Percentiles rank a stretch among this genome's conserved stretches.
phyloP scores from a whole-genome alignment of 176 grass and related monocot species.

The Dendrocalamus sinicus region DNA sequence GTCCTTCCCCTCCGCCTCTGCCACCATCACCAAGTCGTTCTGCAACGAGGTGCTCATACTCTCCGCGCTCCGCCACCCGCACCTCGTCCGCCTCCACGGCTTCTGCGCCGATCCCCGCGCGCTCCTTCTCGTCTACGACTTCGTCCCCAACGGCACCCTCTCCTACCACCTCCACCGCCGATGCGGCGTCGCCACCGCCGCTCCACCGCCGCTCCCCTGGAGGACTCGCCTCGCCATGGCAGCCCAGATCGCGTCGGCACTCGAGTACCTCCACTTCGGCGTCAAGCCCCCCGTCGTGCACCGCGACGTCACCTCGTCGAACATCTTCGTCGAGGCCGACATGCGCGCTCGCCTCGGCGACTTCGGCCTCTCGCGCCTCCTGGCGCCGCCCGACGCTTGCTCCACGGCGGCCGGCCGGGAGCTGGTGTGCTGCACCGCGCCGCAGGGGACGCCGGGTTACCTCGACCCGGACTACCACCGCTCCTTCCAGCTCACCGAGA shows the following conservation, averaged over 20 bases:
- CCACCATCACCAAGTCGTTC: slow-evolving; percentile 78
- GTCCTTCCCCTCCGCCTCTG: slow-evolving; percentile 51
- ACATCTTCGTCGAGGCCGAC: slow-evolving; percentile 91
- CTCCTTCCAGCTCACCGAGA: slow-evolving; percentile 94
- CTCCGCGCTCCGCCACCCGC: slow-evolving; percentile 84
- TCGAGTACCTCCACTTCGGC: slow-evolving; percentile 93
- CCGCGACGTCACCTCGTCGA: slow-evolving; percentile 92
- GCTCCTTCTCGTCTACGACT: slow-evolving; percentile 92
- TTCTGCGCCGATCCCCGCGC: slow-evolving; percentile 90
- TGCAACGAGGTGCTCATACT: slow-evolving; percentile 96
- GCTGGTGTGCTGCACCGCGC: slow-evolving; percentile 87
- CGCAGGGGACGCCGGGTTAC: slow-evolving; percentile 94
- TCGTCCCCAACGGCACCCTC: slow-evolving; percentile 94
- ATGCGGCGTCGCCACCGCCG: background rate
- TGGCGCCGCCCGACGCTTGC: slow-evolving; percentile 66
- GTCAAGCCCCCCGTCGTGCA: slow-evolving; percentile 93
- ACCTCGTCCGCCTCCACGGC: slow-evolving; percentile 90
- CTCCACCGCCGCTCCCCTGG: slow-evolving; percentile 57
- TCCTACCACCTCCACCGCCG: slow-evolving; percentile 85
- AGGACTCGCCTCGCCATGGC: slow-evolving; percentile 75
- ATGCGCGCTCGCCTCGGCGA: slow-evolving; percentile 94
- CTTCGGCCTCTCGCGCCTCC: slow-evolving; percentile 89
- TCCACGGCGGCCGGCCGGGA: slow-evolving; percentile 61
- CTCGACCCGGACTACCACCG: slow-evolving; percentile 93
- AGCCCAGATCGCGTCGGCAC: slow-evolving; percentile 77